Percentiles rank a stretch among this genome's conserved stretches.
Conservation (phyloP, 371 early-diverging fungal species). For the Batkoa obscura region DNA sequence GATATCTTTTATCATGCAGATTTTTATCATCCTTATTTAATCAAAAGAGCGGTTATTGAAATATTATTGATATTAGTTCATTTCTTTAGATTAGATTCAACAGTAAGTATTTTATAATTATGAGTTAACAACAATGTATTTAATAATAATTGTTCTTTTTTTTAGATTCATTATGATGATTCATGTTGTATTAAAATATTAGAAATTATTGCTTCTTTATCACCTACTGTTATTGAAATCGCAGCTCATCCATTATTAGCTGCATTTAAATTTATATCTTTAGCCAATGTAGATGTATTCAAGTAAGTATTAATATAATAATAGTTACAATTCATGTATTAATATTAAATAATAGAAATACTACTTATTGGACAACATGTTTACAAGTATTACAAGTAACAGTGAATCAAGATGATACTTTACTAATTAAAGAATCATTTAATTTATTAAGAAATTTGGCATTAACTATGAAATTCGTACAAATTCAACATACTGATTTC, state of each 20-base stretch:
- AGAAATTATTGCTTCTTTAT: not conserved
- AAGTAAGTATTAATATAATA: no score
- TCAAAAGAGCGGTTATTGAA: not conserved
- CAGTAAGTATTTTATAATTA: no score
- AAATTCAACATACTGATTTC: not conserved
- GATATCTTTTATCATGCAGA: constrained; percentile 6
- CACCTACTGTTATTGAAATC: not conserved
- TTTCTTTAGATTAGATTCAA: no score
- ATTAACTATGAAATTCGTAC: not conserved
- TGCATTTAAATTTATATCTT: not conserved
- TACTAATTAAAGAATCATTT: not conserved
- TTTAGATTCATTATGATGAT: no score
- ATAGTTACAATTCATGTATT: no score
- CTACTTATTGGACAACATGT: not conserved
- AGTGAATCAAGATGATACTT: not conserved
- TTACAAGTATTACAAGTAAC: not conserved
- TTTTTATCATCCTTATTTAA: constrained; percentile 2
- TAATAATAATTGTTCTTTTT: no score
- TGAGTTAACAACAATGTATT: no score
- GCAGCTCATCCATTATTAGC: not conserved
- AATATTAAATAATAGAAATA: no score
- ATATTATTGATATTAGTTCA: not conserved
- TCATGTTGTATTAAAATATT: not conserved
- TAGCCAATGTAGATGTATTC: no score
- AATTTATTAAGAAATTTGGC: not conserved